Base-by-base conservation (phyloP, 495 filamentous ascomycete genomes). In the Acidiella bohemica region DNA sequence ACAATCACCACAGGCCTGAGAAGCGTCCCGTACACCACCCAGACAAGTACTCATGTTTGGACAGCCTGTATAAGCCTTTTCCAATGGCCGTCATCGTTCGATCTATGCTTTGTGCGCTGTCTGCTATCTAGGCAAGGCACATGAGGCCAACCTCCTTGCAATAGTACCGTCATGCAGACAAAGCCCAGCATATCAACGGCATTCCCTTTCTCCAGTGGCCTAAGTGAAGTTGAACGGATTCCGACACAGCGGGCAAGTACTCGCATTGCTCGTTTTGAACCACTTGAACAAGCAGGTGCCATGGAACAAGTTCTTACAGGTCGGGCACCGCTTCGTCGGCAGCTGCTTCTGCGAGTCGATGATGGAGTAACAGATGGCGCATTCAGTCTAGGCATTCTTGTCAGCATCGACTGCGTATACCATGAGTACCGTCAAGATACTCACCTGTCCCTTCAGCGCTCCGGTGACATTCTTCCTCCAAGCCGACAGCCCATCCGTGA, bases 241-340 rank as follows among this genome's bases (percentile, higher is more conserved):
- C 43, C 85, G 65, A 60, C 88, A 96, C 41, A 96, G 65, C 35
- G 34, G 34, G 19, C 88, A 97, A 37, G 75, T 85, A 52, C 78
- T 86, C 52, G 79, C 74, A 59, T 84, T 87, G 54, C 84, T 92
- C 54, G 73, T 87, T 70, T 81, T 79, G 66, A 97, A 95, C 88
- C 88, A 97, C 58, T 84, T 84, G 65, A 78, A 88, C 58, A 97
- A 62, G 64, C 88, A 97, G 5, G 73, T 68, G 4, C 76, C 71
- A 62, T 99, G 92, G 65, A 95, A 99, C 39, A 79, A 63, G 61
- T 99, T 84, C 65, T 85, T 87, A 68, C 92, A 99, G 3, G 90
- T 96, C 35, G 71, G 68, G 63, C 92, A 99, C 32, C 75, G 68
- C 62, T 94, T 95, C 54, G 81, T 86, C 1, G 92, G 90, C 48